Base-by-base conservation (phyloP, 2,329 filamentous ascomycete genomes). In the Cryphonectria japonica region DNA sequence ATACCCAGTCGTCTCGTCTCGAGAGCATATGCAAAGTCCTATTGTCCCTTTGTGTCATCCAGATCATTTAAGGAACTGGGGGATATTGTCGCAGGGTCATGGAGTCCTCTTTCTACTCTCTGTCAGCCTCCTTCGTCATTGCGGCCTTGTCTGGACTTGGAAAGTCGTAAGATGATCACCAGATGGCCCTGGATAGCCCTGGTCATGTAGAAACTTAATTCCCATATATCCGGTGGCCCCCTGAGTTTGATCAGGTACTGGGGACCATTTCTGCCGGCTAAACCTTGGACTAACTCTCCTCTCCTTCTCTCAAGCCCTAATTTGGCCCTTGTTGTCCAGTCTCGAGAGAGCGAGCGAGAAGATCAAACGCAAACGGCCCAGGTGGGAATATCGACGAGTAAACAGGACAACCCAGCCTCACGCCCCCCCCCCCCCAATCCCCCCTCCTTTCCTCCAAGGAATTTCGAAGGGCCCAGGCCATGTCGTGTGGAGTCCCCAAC, bases 161-260 rank as follows among this genome's bases (percentile, higher is more conserved):
- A 60, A 69, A 69, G 50, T 69, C 68, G 62, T 69, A 66, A 59
- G 68, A 69, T 69, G 29, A 69, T 69, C 29, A 69, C 52, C 50
- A 59, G 68, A 66, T 66, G 43, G 54, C 9, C 37, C 39, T 66
- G 59, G 68, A 43, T 69, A 66, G 68, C 68, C 61, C 68, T 50
- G 46, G 46, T 50, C 22, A 8, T 7, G 7, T 7, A 50, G 46
- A 62, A 69, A 69, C 37, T 54, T 69, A 46, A 54, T 46, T 59
- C 26, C 26, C 16, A 32, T 19, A 34, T 63, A 11, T 50, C 22
- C 46, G 46, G 46, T 11, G 22, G 9, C 13, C 26, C 34, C 61
- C 50, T 57, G 41, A 37, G 26, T 29, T 37, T 26, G 14, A 34
- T 29, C 52, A 29, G n/a, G 52, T 29, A 32, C 54, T 32, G 14